phyloP scores from a whole-genome alignment of 2,329 filamentous ascomycete species.

The Ceratocystis variospora region DNA sequence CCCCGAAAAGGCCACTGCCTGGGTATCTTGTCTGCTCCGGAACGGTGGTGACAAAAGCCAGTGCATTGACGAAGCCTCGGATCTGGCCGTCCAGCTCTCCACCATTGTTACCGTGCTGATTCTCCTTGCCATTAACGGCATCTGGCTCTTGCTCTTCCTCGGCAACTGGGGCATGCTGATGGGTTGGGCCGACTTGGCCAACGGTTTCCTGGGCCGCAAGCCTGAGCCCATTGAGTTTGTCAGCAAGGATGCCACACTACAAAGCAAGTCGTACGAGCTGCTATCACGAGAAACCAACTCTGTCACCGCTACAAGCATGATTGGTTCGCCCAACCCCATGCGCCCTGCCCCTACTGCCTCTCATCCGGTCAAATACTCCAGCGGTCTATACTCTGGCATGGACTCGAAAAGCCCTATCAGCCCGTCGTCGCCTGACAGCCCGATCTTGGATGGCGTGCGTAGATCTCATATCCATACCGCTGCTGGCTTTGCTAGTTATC shows the following conservation, averaged over 20 bases:
- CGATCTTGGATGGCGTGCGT: background rate
- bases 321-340: slow-evolving; percentile 22
- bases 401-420: slow-evolving; percentile 10
- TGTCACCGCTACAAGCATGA: slow-evolving; percentile 35
- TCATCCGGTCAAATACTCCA: slow-evolving; percentile 1
- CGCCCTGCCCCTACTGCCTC: slow-evolving; percentile 13
- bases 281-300: slow-evolving; percentile 45
- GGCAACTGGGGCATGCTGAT: slow-evolving; percentile 71
- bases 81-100: slow-evolving; percentile 56
- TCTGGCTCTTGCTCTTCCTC: slow-evolving; percentile 73
- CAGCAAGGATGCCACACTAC: slow-evolving; percentile 65
- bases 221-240: slow-evolving; percentile 62
- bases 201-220: slow-evolving; percentile 33
- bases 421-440: background rate
- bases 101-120: slow-evolving; percentile 72
- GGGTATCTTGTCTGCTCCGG: slow-evolving; percentile 56
- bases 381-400: background rate
- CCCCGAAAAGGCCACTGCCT: slow-evolving; percentile 41
- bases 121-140: slow-evolving; percentile 69
- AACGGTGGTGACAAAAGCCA: slow-evolving; percentile 45
- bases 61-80: slow-evolving; percentile 48
- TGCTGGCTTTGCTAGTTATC: background rate
- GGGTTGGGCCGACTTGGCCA: slow-evolving; percentile 62
- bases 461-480: background rate
- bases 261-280: slow-evolving; percentile 68